Conservation (phyloP, 2,329 filamentous ascomycete species). For the Ceratocystis ficicola region DNA sequence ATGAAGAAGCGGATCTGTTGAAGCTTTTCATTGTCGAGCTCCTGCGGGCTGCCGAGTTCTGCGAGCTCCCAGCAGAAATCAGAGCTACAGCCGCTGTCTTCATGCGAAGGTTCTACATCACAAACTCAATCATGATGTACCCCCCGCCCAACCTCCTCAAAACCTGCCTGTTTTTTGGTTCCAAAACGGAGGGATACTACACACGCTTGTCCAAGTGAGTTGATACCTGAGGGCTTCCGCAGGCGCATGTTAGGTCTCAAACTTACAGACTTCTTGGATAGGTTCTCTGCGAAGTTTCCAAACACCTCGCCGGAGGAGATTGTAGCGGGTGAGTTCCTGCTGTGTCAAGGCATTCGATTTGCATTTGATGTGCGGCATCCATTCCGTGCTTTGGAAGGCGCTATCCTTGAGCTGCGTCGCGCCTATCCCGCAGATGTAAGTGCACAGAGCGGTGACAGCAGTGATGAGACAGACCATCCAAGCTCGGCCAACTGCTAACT, state of each 20-base stretch:
- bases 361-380: slow-evolving; percentile 89
- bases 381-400: slow-evolving; percentile 74
- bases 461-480: background rate
- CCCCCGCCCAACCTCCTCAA: slow-evolving; percentile 80
- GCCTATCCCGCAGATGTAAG: slow-evolving; percentile 48
- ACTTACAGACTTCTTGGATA: slow-evolving; percentile 15
- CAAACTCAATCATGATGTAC: slow-evolving; percentile 93
- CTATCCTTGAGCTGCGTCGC: slow-evolving; percentile 66
- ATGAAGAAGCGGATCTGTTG: slow-evolving; percentile 72
- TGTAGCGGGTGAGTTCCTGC: slow-evolving; percentile 79
- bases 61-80: slow-evolving; percentile 26
- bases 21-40: slow-evolving; percentile 59
- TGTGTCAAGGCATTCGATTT: slow-evolving; percentile 86
- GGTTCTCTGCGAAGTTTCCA: slow-evolving; percentile 57
- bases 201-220: slow-evolving; percentile 41
- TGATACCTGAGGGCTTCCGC: no score
- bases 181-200: slow-evolving; percentile 81
- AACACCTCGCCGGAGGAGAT: slow-evolving; percentile 68
- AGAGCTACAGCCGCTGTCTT: slow-evolving; percentile 72
- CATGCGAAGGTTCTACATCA: slow-evolving; percentile 87
- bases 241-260: no score
- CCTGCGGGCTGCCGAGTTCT: slow-evolving; percentile 44
- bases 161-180: slow-evolving; percentile 82
- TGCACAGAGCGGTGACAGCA: background rate
- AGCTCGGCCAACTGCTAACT: background rate